Evolutionary conservation across 2,329 filamentous ascomycete species (phyloP).

Genomic region (Grosmannia serpens): DNA sequence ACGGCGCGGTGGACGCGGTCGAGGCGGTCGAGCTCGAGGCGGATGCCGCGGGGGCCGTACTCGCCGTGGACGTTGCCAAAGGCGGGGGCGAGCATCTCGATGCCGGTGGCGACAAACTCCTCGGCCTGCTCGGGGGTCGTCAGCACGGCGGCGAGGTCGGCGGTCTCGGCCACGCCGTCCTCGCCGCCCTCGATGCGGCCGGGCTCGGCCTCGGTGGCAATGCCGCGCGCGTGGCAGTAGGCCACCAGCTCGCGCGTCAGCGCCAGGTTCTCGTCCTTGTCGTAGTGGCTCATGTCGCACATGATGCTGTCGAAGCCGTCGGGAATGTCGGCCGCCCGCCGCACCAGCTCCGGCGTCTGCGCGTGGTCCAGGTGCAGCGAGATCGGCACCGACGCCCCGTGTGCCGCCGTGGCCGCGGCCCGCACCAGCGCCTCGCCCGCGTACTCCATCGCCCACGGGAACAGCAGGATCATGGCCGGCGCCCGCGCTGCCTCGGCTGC

Average conservation of each 20-base stretch:
- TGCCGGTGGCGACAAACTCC: slow-evolving; percentile 59
- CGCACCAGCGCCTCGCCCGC: slow-evolving; percentile 41
- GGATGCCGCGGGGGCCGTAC: slow-evolving; percentile 54
- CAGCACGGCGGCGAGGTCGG: slow-evolving; percentile 35
- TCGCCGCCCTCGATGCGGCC: slow-evolving; percentile 48
- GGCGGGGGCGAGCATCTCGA: slow-evolving; percentile 63
- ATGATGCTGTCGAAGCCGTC: slow-evolving; percentile 59
- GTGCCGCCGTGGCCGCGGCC: slow-evolving; percentile 42
- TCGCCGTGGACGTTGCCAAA: slow-evolving; percentile 69
- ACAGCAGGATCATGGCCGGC: slow-evolving; percentile 58
- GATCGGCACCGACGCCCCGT: slow-evolving; percentile 44
- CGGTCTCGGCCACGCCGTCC: slow-evolving; percentile 56
- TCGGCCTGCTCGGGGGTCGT: slow-evolving; percentile 59
- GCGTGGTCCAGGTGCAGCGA: slow-evolving; percentile 57
- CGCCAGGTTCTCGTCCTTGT: slow-evolving; percentile 53
- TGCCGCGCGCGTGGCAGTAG: slow-evolving; percentile 53
- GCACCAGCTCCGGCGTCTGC: slow-evolving; percentile 47
- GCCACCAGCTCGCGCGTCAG: slow-evolving; percentile 48
- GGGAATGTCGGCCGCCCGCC: slow-evolving; percentile 43
- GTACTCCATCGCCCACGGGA: slow-evolving; percentile 60
- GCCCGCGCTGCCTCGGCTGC: slow-evolving; percentile 57
- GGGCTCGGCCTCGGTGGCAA: slow-evolving; percentile 57
- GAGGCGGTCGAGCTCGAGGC: slow-evolving; percentile 46
- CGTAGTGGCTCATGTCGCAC: slow-evolving; percentile 63
- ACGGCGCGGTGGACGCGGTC: slow-evolving; percentile 30